Evolutionary conservation across 805 yeast genomes (phyloP), one percentile per base, ranked within the genome.

Genomic region (Candida pseudoglaebosa): DNA sequence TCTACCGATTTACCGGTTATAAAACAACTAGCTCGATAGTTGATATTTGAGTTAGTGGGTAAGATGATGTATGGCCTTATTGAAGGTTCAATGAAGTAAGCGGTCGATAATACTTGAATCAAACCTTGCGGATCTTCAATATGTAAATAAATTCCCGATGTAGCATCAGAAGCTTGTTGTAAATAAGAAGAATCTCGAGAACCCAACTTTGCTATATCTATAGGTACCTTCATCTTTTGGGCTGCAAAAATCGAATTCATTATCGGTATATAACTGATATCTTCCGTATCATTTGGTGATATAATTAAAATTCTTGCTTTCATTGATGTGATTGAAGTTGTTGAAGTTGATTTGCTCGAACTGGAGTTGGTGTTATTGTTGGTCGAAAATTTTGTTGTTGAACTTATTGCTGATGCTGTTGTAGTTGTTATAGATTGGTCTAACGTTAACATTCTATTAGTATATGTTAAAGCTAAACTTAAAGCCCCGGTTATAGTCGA

Each of bases 221-320:
- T 80, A 2, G 96, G 84, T 13, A 90, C 78, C 50, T 80, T 82
- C 84, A 84, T 76, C 59, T 90, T 91, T 49, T 93, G 96, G 0
- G 98, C 96, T 0, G 97, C 91, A 63, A 93, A 93, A 21, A 93
- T 91, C 43, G 93, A 75, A 60, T 93, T 93, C 98, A 93, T 93
- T 32, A 88, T 81, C 4, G 97, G 85, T 32, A 91, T 86, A 58
- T 93, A 95, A 41, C 86, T 87, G 37, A 87, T 68, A 4, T 88
- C 78, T 40, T 78, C 80, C 50, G 87, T 89, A 45, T 80, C 87
- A 46, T 82, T 78, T 18, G 88, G 72, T 0, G 96, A 80, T 36
- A 83, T 80, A 41, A 84, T 58, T 32, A 72, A 52, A 5, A 68
- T 57, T 28, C 75, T 56, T 6, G 70, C 53, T 43, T 52, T 59